Conservation (phyloP, 2,329 filamentous ascomycete genomes). For the Plectosphaerella sp. region DNA sequence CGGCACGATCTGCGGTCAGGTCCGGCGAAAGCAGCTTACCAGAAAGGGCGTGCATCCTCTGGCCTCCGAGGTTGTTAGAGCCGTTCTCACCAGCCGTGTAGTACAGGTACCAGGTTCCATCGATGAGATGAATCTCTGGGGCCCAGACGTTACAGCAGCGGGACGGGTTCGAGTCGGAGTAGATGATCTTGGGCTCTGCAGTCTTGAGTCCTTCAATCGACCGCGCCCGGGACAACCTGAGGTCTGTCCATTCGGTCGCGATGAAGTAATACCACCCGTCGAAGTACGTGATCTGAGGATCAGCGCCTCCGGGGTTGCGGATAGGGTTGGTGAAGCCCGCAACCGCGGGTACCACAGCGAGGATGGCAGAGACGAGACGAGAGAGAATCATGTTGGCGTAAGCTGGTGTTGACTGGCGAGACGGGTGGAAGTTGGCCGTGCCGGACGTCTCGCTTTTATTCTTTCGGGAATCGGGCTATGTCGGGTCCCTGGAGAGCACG, state of each 20-base stretch:
- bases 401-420: no score
- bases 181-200: constrained; percentile 45
- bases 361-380: neutral
- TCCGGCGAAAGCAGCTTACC: constrained; percentile 23
- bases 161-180: constrained; percentile 37
- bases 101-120: constrained; percentile 50
- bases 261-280: constrained; percentile 54
- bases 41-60: constrained; percentile 47
- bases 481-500: no score
- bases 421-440: no score
- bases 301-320: constrained; percentile 41
- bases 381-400: no score
- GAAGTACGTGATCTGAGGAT: constrained; percentile 47
- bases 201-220: constrained; percentile 53
- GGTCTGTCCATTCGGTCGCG: constrained; percentile 50
- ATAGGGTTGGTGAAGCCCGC: constrained; percentile 47
- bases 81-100: constrained; percentile 45
- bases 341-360: constrained; percentile 13
- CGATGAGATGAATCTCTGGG: constrained; percentile 48
- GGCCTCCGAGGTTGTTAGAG: constrained; percentile 35
- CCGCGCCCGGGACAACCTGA: constrained; percentile 48
- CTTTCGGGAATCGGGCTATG: no score
- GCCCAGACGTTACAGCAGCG: constrained; percentile 55
- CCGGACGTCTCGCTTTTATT: no score
- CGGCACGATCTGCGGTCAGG: neutral